Percentiles rank a stretch among this genome's conserved stretches.
phyloP scores from a whole-genome alignment of 352 stramenopile species.

The Globisporangium iwayamae region DNA sequence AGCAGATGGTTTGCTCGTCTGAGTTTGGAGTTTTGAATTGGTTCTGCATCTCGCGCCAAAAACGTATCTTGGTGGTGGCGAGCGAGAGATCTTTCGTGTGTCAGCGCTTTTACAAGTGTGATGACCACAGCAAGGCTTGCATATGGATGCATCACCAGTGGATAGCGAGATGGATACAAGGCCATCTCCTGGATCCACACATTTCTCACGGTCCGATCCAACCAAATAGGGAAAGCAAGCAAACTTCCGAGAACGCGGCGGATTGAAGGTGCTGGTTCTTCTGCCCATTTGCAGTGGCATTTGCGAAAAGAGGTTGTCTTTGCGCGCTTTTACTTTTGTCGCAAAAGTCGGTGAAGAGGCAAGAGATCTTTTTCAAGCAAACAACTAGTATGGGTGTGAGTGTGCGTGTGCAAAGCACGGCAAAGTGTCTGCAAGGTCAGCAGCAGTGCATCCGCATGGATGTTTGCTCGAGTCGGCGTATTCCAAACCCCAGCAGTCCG shows the following conservation, averaged over 20 bases:
- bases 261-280: background rate
- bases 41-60: background rate
- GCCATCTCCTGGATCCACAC: conserved; percentile 1
- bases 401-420: background rate
- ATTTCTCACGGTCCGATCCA: background rate
- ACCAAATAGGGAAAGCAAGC: too few species aligned
- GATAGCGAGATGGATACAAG: conserved; percentile 5
- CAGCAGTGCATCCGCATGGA: background rate
- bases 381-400: too few species aligned
- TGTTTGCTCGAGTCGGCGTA: background rate
- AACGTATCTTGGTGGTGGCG: background rate
- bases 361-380: too few species aligned
- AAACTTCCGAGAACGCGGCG: background rate
- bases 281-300: background rate
- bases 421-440: background rate
- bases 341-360: too few species aligned
- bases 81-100: background rate
- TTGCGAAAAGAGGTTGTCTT: too few species aligned
- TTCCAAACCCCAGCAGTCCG: background rate
- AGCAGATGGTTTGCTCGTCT: conserved; percentile 2
- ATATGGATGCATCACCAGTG: background rate
- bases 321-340: too few species aligned
- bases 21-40: background rate
- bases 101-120: background rate
- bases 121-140: too few species aligned